Conservation (phyloP, 140 eudicot genomes). For the Bidens hawaiensis region DNA sequence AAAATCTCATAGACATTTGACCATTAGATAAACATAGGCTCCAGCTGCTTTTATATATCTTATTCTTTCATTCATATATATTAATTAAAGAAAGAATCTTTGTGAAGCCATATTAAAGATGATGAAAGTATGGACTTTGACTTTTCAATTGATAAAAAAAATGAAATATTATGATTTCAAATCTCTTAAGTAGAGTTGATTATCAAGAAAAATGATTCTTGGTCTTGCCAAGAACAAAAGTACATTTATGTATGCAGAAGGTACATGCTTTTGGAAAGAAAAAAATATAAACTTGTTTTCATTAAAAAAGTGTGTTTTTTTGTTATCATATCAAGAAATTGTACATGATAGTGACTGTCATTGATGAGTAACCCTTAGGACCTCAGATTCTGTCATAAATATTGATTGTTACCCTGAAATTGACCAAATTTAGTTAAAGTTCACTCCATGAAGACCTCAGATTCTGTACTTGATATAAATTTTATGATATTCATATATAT, state of each 20-base stretch:
- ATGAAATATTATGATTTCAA: too few relatives aligned
- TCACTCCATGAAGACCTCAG: background rate
- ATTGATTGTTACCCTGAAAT: conserved; percentile 4
- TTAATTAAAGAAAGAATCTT: background rate
- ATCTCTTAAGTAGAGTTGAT: too few relatives aligned
- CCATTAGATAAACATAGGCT: conserved; percentile 6
- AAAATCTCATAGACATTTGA: conserved; percentile 13
- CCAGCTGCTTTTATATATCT: conserved; percentile 23
- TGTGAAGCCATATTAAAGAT: background rate
- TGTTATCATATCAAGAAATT: conserved; percentile 21
- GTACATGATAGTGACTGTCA: conserved; percentile 6
- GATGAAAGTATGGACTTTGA: background rate
- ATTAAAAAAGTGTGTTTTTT: background rate
- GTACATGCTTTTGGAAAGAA: conserved; percentile 17
- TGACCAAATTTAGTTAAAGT: background rate
- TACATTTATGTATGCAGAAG: conserved; percentile 10
- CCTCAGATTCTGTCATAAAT: conserved; percentile 9
- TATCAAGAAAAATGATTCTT: background rate
- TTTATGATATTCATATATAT: background rate
- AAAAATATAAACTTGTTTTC: background rate
- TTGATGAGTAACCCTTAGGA: conserved; percentile 1
- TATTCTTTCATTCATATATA: conserved; percentile 16
- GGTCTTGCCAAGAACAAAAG: background rate
- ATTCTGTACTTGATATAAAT: background rate
- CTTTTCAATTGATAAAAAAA: background rate